phyloP scores from a whole-genome alignment of 345 rosid genomes.

The Zanthoxylum bungeanum region DNA sequence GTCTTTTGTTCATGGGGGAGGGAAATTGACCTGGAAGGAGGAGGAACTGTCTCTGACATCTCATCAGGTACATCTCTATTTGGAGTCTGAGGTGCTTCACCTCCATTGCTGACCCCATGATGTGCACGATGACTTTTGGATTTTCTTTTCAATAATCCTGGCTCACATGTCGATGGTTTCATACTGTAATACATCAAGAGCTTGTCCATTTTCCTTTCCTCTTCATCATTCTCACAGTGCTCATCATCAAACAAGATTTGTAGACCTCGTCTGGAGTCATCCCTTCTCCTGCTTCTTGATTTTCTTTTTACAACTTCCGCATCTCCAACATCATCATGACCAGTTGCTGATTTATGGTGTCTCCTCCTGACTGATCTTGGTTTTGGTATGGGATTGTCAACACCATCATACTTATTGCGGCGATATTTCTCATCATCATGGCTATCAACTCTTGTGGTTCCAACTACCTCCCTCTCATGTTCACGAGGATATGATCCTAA shows the following conservation, averaged over 20 bases:
- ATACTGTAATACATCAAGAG: conserved; percentile 86
- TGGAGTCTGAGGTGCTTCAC: conserved; percentile 21
- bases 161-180: conserved; percentile 62
- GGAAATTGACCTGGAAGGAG: conserved; percentile 59
- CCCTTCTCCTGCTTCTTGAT: conserved; percentile 63
- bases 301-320: conserved; percentile 33
- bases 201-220: conserved; percentile 83
- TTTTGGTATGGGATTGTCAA: conserved; percentile 42
- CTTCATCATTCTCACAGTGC: conserved; percentile 46
- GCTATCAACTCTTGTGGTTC: conserved; percentile 23
- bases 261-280: conserved; percentile 59
- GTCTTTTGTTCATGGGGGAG: conserved; percentile 58
- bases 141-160: conserved; percentile 38
- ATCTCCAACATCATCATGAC: conserved; percentile 41
- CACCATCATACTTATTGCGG: conserved; percentile 24
- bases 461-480: conserved; percentile 25
- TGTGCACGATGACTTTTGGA: conserved; percentile 48
- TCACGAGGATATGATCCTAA: conserved; percentile 25
- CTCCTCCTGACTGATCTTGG: conserved; percentile 58
- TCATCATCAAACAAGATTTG: conserved; percentile 65
- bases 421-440: conserved; percentile 17
- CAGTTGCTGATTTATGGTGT: conserved; percentile 38
- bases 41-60: conserved; percentile 28
- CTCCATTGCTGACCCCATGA: conserved; percentile 21
- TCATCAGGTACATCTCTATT: conserved; percentile 32